These are phyloP conservation scores for Xylaria sp. DNA, from an alignment of 2,329 filamentous ascomycete genomes.

Conservation along the genomic window DNA sequence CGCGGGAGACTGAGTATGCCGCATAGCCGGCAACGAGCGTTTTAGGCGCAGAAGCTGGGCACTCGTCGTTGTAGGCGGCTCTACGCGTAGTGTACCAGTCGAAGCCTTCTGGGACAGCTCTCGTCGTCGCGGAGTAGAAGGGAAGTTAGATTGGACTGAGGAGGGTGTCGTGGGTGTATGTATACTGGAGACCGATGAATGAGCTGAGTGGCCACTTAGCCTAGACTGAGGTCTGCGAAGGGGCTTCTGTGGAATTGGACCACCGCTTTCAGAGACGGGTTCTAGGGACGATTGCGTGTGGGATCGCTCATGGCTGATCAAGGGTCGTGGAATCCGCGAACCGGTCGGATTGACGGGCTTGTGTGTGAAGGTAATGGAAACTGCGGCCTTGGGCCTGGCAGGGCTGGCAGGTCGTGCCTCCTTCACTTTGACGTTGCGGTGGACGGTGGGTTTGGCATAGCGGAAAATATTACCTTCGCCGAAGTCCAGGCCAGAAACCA, in stretches of 20 bases:
- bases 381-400: constrained; percentile 76
- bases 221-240: constrained; percentile 74
- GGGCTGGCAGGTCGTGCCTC: constrained; percentile 75
- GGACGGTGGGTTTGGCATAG: constrained; percentile 81
- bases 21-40: constrained; percentile 71
- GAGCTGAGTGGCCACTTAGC: constrained; percentile 71
- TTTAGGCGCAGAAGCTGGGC: constrained; percentile 74
- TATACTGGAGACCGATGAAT: constrained; percentile 74
- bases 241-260: constrained; percentile 67
- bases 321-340: constrained; percentile 84
- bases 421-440: constrained; percentile 93
- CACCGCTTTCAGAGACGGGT: constrained; percentile 90
- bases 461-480: constrained; percentile 86
- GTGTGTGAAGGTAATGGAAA: constrained; percentile 92
- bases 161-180: constrained; percentile 70
- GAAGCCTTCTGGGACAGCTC: constrained; percentile 68
- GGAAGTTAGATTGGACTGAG: constrained; percentile 63
- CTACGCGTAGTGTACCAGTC: constrained; percentile 64
- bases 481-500: constrained; percentile 87
- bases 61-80: constrained; percentile 72
- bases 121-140: constrained; percentile 70
- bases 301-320: constrained; percentile 72
- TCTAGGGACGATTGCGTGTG: constrained; percentile 81
- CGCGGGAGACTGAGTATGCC: constrained; percentile 61
- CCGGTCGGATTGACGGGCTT: constrained; percentile 64